These are phyloP conservation scores for Luffa acutangula DNA, from an alignment of 306 rosid species.

Conservation along the genomic window DNA sequence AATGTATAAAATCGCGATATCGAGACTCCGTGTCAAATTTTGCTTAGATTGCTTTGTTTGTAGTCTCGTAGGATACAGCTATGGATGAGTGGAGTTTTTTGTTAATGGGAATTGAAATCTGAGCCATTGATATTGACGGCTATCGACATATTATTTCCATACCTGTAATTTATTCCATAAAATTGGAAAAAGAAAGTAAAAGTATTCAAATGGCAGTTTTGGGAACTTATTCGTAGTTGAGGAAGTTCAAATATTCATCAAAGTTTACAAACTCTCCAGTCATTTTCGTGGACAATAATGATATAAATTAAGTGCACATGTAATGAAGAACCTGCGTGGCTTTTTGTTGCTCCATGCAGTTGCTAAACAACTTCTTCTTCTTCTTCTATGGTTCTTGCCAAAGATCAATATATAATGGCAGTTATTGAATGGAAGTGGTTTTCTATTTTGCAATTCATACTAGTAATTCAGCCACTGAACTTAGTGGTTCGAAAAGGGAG, in stretches of 20 bases:
- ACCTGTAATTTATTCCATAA: neutral
- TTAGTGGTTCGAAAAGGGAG: slow-evolving; percentile 52
- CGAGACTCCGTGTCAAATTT: too few relatives aligned
- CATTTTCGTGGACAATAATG: neutral
- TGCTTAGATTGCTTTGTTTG: too few relatives aligned
- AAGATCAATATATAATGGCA: neutral
- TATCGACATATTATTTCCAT: too few relatives aligned
- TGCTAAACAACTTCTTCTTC: neutral
- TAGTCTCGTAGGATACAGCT: too few relatives aligned
- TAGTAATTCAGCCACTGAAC: slow-evolving; percentile 35
- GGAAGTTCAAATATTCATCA: neutral
- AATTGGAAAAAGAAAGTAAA: neutral
- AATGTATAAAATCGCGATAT: too few relatives aligned
- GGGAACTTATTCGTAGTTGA: neutral
- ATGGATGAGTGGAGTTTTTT: too few relatives aligned
- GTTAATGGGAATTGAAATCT: too few relatives aligned
- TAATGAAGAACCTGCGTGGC: neutral
- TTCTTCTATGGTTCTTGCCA: neutral
- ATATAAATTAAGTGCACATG: neutral
- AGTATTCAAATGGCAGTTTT: neutral
- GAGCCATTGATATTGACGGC: too few relatives aligned
- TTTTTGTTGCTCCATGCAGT: neutral
- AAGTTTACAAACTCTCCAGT: neutral
- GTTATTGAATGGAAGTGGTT: neutral
- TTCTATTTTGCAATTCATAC: slow-evolving; percentile 19